Conservation (phyloP, 441 rosid genomes). For the California macrophylla region DNA sequence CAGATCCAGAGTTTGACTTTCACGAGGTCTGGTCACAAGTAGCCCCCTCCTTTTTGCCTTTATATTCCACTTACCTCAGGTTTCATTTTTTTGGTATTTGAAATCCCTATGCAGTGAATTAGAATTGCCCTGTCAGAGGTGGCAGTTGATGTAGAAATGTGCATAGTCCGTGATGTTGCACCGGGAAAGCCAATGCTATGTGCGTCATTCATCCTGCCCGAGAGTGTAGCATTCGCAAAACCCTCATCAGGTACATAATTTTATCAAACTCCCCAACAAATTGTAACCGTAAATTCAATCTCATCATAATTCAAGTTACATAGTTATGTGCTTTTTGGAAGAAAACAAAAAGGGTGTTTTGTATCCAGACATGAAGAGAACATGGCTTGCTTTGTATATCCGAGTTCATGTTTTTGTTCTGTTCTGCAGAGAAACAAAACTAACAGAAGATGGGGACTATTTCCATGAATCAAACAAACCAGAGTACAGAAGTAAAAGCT, state of each 20-base stretch:
- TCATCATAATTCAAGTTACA: too few species aligned
- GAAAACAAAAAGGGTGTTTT: too few species aligned
- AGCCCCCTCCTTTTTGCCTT: neutral
- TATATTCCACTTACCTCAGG: neutral
- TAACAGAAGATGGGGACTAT: too few species aligned
- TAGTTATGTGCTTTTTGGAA: too few species aligned
- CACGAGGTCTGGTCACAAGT: conserved; percentile 43
- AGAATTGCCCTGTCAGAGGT: conserved; percentile 58
- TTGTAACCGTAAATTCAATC: too few species aligned
- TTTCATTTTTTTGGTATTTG: neutral
- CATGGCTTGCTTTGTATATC: too few species aligned
- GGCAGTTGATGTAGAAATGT: conserved; percentile 68
- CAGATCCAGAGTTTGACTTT: conserved; percentile 80
- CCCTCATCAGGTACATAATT: conserved; percentile 16
- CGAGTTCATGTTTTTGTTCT: too few species aligned
- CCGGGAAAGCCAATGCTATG: conserved; percentile 91
- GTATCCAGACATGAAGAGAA: too few species aligned
- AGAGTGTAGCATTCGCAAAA: conserved; percentile 54
- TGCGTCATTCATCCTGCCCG: conserved; percentile 70
- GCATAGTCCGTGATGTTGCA: conserved; percentile 64
- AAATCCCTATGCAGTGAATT: conserved; percentile 50
- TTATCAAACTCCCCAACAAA: neutral
- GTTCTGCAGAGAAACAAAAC: too few species aligned
- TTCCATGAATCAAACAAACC: too few species aligned
- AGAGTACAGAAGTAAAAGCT: too few species aligned